phyloP scores from a whole-genome alignment of 2,329 filamentous ascomycete species.

The Microcyclosporella mali region DNA sequence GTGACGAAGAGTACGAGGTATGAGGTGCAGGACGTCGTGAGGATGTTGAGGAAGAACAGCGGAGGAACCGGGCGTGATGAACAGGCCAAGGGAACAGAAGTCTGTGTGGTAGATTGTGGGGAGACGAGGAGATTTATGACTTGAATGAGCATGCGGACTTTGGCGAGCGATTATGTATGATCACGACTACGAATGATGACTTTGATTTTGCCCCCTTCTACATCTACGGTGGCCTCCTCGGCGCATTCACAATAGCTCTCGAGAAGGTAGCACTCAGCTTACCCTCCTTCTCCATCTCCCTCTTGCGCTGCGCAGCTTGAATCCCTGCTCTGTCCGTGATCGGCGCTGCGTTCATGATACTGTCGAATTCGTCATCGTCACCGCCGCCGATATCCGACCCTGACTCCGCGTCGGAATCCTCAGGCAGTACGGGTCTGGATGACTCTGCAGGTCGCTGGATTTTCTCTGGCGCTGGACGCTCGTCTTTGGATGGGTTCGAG shows the following conservation, averaged over 20 bases:
- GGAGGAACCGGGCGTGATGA: conserved; percentile 7
- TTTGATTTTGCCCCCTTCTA: no score
- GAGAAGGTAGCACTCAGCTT: conserved; percentile 44
- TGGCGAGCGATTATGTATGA: no score
- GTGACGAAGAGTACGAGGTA: conserved; percentile 46
- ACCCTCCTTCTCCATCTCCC: conserved; percentile 41
- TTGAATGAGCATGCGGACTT: conserved; percentile 1
- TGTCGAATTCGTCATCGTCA: conserved; percentile 77
- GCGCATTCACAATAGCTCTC: conserved; percentile 43
- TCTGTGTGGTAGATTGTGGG: conserved; percentile 4
- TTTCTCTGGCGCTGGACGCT: conserved; percentile 55
- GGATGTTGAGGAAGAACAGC: conserved; percentile 26
- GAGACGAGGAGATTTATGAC: conserved; percentile 2
- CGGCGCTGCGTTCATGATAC: conserved; percentile 85
- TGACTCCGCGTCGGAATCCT: conserved; percentile 61
- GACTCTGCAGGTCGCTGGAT: conserved; percentile 51
- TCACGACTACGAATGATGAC: no score
- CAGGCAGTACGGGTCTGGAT: conserved; percentile 29
- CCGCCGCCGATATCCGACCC: conserved; percentile 59
- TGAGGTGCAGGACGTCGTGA: conserved; percentile 42
- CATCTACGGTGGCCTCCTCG: conserved; percentile 34
- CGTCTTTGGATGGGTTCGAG: conserved; percentile 46
- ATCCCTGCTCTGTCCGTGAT: conserved; percentile 81
- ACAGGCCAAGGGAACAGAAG: conserved; percentile 10
- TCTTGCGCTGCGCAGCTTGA: conserved; percentile 53